Evolutionary conservation across 305 asterid genomes (phyloP).

Genomic region (Plantago lanceolata): DNA sequence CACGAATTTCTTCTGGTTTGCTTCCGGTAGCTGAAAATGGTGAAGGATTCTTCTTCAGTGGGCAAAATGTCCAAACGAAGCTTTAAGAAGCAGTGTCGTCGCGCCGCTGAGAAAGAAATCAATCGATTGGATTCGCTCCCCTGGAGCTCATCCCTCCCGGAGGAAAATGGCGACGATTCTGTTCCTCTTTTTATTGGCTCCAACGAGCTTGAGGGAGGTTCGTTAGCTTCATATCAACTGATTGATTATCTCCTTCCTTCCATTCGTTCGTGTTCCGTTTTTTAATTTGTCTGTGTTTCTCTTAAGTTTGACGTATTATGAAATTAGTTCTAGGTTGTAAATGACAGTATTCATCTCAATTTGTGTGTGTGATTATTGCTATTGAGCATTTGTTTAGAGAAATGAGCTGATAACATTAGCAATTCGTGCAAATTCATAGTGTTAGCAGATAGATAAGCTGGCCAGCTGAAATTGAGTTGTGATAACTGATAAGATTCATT

Average conservation of each 20-base stretch:
- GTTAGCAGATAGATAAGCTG: not conserved
- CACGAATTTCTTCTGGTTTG: not conserved
- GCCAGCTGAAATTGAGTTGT: not conserved
- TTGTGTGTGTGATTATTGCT: not conserved
- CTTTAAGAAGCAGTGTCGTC: constrained; percentile 49
- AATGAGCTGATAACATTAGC: not conserved
- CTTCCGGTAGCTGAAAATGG: constrained; percentile 34
- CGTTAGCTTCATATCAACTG: not conserved
- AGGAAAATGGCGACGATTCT: constrained; percentile 34
- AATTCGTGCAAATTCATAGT: too few species aligned
- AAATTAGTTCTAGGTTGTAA: too few species aligned
- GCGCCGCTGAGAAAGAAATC: constrained; percentile 37
- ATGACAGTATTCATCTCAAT: too few species aligned
- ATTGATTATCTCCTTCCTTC: not conserved
- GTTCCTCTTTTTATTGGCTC: constrained; percentile 59
- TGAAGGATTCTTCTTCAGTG: constrained; percentile 35
- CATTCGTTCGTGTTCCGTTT: not conserved
- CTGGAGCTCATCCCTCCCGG: constrained; percentile 65
- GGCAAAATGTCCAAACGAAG: constrained; percentile 38
- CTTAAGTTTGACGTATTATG: too few species aligned
- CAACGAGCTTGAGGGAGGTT: constrained; percentile 91
- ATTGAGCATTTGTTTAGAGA: not conserved
- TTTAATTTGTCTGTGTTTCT: too few species aligned
- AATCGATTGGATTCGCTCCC: constrained; percentile 57
- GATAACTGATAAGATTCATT: too few species aligned